Conservation (phyloP, 176 grass and related monocot species). For the Stipa capillata region DNA sequence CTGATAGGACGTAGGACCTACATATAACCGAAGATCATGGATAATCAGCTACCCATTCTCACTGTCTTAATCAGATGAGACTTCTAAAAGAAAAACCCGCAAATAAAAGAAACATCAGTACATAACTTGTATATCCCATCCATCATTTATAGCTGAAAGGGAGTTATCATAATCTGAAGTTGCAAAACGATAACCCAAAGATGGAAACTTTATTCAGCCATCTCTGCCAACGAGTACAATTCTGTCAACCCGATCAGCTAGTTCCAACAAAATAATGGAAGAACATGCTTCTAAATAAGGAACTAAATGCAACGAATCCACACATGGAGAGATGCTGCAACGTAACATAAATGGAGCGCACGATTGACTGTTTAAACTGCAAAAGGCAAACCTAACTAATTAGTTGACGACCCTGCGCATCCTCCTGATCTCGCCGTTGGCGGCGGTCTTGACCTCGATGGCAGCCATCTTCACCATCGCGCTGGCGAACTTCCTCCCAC, state of each 20-base stretch:
- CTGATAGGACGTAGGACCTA: too few species aligned
- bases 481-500: conserved; percentile 14
- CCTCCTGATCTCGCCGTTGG: too few species aligned
- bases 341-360: neutral
- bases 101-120: too few species aligned
- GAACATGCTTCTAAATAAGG: neutral
- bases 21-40: too few species aligned
- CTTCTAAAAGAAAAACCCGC: too few species aligned
- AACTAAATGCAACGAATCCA: neutral
- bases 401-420: conserved; percentile 21
- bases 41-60: too few species aligned
- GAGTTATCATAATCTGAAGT: too few species aligned
- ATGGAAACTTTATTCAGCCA: neutral
- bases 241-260: neutral
- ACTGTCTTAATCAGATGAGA: too few species aligned
- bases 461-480: conserved; percentile 29
- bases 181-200: neutral
- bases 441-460: too few species aligned
- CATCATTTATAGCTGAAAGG: too few species aligned
- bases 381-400: neutral
- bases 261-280: neutral
- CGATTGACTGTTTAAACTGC: neutral
- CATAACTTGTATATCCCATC: too few species aligned
- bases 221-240: neutral
- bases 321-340: neutral